Conservation (phyloP, 2,329 filamentous ascomycete genomes). For the Cladosporium sp. region DNA sequence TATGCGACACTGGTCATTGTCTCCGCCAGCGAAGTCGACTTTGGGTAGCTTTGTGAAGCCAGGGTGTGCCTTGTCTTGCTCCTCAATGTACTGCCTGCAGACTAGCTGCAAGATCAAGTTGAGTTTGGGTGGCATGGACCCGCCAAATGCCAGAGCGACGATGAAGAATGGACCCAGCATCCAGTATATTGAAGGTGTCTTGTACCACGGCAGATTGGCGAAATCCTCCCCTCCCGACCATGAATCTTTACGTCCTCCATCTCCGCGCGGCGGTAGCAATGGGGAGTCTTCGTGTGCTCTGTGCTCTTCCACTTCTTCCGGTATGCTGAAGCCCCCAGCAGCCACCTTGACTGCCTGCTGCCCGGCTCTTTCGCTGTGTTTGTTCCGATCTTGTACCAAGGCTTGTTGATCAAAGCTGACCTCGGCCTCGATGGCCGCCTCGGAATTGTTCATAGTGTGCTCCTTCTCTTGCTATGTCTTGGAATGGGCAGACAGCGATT, state of each 20-base stretch:
- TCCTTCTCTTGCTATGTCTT: not conserved
- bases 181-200: conserved; percentile 72
- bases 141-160: conserved; percentile 83
- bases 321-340: conserved; percentile 27
- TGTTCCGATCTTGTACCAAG: conserved; percentile 20
- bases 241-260: conserved; percentile 28
- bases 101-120: conserved; percentile 83
- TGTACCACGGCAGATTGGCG: conserved; percentile 62
- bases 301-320: conserved; percentile 18
- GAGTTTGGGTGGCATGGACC: conserved; percentile 79
- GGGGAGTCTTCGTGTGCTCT: conserved; percentile 30
- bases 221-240: conserved; percentile 52
- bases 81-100: conserved; percentile 78
- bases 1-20: conserved; percentile 78
- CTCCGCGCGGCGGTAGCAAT: conserved; percentile 23
- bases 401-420: conserved; percentile 32
- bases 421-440: conserved; percentile 36
- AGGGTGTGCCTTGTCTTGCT: conserved; percentile 61
- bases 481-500: not conserved
- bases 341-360: conserved; percentile 26
- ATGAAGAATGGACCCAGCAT: conserved; percentile 76
- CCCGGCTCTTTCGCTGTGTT: conserved; percentile 21
- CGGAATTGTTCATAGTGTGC: conserved; percentile 33
- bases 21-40: conserved; percentile 61
- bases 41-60: conserved; percentile 60